A percentile compares a stretch with the other conserved stretches of the same genome.
Conservation (phyloP, 148 eudicot species). For the Tetragonia tetragonoides region DNA sequence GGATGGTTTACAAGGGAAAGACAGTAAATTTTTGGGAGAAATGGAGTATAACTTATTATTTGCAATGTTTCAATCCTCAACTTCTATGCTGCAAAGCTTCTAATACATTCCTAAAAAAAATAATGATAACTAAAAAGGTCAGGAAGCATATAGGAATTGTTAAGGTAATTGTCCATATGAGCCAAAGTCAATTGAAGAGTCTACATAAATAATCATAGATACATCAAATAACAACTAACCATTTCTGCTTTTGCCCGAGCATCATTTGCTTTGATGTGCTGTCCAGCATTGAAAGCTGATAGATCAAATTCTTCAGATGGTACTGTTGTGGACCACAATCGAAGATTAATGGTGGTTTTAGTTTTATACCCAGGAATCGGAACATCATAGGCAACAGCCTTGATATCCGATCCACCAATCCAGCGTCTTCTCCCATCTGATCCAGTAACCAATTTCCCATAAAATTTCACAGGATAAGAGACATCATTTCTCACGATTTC, state of each 20-base stretch:
- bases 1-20: too few relatives aligned
- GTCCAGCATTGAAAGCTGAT: slow-evolving; percentile 83
- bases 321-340: slow-evolving; percentile 85
- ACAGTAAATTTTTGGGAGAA: background rate
- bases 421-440: slow-evolving; percentile 74
- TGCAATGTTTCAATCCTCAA: background rate
- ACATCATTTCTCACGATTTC: slow-evolving; percentile 85
- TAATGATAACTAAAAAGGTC: too few relatives aligned
- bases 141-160: too few relatives aligned
- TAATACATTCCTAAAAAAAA: too few relatives aligned
- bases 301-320: slow-evolving; percentile 64
- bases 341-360: slow-evolving; percentile 78
- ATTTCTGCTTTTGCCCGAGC: slow-evolving; percentile 82
- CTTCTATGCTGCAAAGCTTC: background rate
- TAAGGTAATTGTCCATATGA: background rate
- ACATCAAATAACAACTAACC: slow-evolving; percentile 36
- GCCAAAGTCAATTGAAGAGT: too few relatives aligned
- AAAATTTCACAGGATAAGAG: slow-evolving; percentile 83
- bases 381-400: slow-evolving; percentile 85
- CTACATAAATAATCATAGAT: too few relatives aligned
- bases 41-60: background rate
- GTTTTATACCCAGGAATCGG: slow-evolving; percentile 99
- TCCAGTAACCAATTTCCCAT: slow-evolving; percentile 56
- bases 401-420: slow-evolving; percentile 93
- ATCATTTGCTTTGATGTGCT: slow-evolving; percentile 77